Evolutionary conservation across 176 grass and related monocot species (phyloP).

Genomic region (Chloris gayana): DNA sequence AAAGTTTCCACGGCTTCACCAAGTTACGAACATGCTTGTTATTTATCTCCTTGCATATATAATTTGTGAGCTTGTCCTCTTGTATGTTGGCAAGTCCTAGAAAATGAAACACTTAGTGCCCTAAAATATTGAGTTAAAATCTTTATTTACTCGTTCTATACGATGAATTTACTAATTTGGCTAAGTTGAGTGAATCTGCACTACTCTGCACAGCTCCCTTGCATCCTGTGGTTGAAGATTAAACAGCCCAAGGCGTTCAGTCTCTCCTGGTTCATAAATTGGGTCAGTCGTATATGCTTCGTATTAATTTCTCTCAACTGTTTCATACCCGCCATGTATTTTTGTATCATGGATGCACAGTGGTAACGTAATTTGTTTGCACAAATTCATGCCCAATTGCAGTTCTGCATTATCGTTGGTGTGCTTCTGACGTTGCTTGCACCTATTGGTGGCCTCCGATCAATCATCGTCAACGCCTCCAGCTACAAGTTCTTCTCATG

Average conservation of each 20-base stretch:
- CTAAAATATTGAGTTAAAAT: too few relatives aligned
- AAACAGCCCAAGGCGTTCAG: slow-evolving; percentile 60
- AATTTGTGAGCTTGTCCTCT: too few relatives aligned
- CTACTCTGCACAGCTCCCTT: slow-evolving; percentile 50
- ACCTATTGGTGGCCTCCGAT: not conserved
- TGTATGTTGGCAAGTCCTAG: too few relatives aligned
- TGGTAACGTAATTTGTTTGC: not conserved
- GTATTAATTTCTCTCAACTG: too few relatives aligned
- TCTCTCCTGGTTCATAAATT: slow-evolving; percentile 67
- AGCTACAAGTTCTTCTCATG: slow-evolving; percentile 32
- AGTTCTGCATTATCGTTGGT: slow-evolving; percentile 28
- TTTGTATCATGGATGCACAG: not conserved
- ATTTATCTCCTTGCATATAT: too few relatives aligned
- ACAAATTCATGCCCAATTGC: not conserved
- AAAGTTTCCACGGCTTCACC: too few relatives aligned
- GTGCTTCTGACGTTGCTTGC: slow-evolving; percentile 17
- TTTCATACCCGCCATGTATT: too few relatives aligned
- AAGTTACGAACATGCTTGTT: too few relatives aligned
- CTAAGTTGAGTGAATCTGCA: not conserved
- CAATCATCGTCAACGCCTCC: not conserved
- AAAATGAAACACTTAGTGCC: too few relatives aligned
- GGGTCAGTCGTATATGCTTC: slow-evolving; percentile 35
- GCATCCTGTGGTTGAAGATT: slow-evolving; percentile 65
- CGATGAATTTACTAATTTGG: not conserved
- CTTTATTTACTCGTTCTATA: not conserved